Evolutionary conservation across 176 grass and related monocot genomes (phyloP).

Genomic region (Neostapfia colusana): DNA sequence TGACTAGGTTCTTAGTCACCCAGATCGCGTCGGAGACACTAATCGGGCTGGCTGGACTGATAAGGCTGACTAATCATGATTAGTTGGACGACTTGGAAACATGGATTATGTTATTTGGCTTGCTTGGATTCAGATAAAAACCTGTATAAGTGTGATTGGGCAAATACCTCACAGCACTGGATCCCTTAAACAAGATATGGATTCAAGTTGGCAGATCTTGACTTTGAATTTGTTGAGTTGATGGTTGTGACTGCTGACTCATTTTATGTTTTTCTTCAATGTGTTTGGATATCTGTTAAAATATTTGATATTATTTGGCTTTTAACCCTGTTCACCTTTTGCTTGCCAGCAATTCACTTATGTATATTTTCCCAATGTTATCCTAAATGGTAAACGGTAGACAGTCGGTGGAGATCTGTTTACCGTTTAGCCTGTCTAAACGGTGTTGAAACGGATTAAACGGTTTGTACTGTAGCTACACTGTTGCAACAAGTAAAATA

Average conservation of each 20-base stretch:
- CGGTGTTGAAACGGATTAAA: too few species aligned
- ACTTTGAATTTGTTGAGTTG: not conserved
- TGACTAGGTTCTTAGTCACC: too few species aligned
- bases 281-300: not conserved
- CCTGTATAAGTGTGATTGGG: not conserved
- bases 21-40: too few species aligned
- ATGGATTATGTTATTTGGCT: not conserved
- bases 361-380: too few species aligned
- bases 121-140: not conserved
- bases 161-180: not conserved
- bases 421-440: too few species aligned
- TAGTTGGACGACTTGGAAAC: too few species aligned
- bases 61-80: too few species aligned
- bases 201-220: not conserved
- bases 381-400: too few species aligned
- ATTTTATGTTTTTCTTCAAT: slow-evolving; percentile 1
- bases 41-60: too few species aligned
- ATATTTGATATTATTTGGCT: slow-evolving; percentile 8
- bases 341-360: slow-evolving; percentile 25
- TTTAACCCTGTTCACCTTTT: not conserved
- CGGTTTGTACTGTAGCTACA: too few species aligned
- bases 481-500: too few species aligned
- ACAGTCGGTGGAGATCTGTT: too few species aligned
- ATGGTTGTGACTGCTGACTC: not conserved
- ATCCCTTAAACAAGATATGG: not conserved